Evolutionary conservation across 148 eudicot genomes (phyloP).

Genomic region (Nyssa sinensis): DNA sequence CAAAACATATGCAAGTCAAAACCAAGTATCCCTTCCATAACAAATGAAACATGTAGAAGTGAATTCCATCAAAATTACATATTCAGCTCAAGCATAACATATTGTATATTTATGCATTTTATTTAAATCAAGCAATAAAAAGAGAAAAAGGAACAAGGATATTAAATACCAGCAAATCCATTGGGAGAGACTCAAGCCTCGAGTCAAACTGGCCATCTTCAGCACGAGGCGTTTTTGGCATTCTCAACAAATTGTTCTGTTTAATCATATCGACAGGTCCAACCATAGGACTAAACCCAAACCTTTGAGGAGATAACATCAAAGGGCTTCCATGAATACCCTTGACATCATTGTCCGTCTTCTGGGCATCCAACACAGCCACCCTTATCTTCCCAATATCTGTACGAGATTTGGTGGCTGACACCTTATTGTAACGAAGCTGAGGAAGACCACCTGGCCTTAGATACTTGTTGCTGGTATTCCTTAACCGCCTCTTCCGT

Average conservation of each 20-base stretch:
- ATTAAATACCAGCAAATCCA: constrained; percentile 75
- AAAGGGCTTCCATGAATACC: constrained; percentile 33
- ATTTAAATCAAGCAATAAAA: neutral
- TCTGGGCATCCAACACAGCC: constrained; percentile 45
- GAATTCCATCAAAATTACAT: too few species aligned
- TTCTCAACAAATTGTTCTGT: constrained; percentile 44
- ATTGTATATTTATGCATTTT: neutral
- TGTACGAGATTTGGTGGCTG: constrained; percentile 57
- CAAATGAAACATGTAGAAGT: too few species aligned
- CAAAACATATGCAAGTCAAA: too few species aligned
- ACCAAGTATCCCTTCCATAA: too few species aligned
- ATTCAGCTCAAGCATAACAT: too few species aligned
- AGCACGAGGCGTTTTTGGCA: constrained; percentile 74
- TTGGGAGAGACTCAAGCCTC: constrained; percentile 86
- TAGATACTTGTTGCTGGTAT: constrained; percentile 55
- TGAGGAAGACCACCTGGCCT: constrained; percentile 92
- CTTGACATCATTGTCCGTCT: constrained; percentile 24
- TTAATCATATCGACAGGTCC: constrained; percentile 34
- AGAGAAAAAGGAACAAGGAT: constrained; percentile 4
- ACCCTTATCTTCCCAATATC: constrained; percentile 86
- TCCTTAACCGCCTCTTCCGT: constrained; percentile 49
- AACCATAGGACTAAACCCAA: constrained; percentile 29
- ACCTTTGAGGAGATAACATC: constrained; percentile 58
- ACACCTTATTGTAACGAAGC: constrained; percentile 61
- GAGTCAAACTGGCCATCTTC: constrained; percentile 54